Conservation (phyloP, 805 yeast genomes). For the Kazachstania africana region DNA sequence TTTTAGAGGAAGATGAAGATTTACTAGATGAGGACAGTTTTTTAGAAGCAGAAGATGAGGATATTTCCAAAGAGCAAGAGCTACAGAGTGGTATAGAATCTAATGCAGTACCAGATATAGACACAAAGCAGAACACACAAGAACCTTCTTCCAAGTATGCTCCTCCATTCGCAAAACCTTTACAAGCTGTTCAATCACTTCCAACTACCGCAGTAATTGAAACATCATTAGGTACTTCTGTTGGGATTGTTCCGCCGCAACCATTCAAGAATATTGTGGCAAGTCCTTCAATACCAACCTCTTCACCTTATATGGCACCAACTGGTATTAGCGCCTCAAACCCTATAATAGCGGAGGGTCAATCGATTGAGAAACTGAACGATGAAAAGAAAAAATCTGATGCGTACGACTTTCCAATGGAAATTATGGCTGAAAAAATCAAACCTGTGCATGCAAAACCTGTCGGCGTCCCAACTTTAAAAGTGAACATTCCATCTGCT, state of each 20-base stretch:
- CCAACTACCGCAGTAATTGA: background rate
- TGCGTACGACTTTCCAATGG: conserved; percentile 65
- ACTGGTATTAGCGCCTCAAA: background rate
- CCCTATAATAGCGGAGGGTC: background rate
- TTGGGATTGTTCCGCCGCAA: background rate
- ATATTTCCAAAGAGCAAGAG: conserved; percentile 2
- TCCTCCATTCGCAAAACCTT: background rate
- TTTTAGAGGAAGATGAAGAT: conserved; percentile 35
- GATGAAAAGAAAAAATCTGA: conserved; percentile 52
- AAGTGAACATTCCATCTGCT: conserved; percentile 5
- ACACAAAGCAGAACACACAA: background rate
- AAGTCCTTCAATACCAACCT: too few relatives aligned
- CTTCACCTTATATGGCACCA: background rate
- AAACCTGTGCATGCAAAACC: conserved; percentile 29
- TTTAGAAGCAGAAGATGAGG: conserved; percentile 21
- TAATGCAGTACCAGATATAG: background rate
- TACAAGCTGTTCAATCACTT: background rate
- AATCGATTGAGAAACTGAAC: conserved; percentile 23
- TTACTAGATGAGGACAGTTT: conserved; percentile 31
- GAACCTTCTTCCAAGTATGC: too few relatives aligned
- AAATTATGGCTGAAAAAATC: conserved; percentile 33
- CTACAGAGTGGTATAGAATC: background rate
- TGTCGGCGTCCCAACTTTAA: conserved; percentile 17
- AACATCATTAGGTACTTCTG: too few relatives aligned
- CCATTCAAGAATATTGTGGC: background rate